phyloP scores from a whole-genome alignment of 805 yeast genomes.

The Osmozyma mogii region DNA sequence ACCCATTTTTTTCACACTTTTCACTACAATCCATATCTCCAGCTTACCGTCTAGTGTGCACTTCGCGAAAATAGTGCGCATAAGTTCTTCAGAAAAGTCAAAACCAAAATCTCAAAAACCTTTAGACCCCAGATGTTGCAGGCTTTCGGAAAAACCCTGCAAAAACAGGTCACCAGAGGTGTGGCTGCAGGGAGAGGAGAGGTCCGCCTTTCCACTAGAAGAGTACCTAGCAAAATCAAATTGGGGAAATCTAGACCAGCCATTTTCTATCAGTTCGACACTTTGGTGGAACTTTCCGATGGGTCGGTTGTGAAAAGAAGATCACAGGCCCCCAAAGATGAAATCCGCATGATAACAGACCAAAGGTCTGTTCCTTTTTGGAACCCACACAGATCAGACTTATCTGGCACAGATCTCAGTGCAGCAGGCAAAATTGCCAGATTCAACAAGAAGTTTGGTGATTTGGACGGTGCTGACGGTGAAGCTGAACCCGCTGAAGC shows the following conservation, averaged over 20 bases:
- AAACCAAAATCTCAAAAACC: too few species aligned
- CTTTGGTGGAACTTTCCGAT: conserved; percentile 83
- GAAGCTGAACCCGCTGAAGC: background rate
- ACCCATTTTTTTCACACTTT: too few species aligned
- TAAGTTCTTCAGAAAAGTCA: too few species aligned
- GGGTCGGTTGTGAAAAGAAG: conserved; percentile 83
- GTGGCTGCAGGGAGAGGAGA: conserved; percentile 27
- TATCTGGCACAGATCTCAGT: conserved; percentile 67
- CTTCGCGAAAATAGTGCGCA: too few species aligned
- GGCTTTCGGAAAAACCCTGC: too few species aligned
- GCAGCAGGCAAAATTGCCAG: conserved; percentile 75
- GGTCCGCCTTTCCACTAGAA: conserved; percentile 36
- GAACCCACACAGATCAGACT: conserved; percentile 81
- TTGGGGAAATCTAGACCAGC: conserved; percentile 91
- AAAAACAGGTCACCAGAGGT: conserved; percentile 1
- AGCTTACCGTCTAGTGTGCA: too few species aligned
- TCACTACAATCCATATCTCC: too few species aligned
- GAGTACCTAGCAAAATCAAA: conserved; percentile 62
- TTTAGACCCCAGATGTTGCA: too few species aligned
- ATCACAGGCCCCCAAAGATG: conserved; percentile 83
- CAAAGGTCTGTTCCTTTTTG: conserved; percentile 81
- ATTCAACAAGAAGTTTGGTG: conserved; percentile 60
- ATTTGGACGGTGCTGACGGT: conserved; percentile 33
- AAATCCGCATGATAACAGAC: conserved; percentile 77
- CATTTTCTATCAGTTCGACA: conserved; percentile 83